These are phyloP conservation scores for Veloboletus limbatus DNA, from an alignment of 1,284 basidiomycete species.

Conservation along the genomic window DNA sequence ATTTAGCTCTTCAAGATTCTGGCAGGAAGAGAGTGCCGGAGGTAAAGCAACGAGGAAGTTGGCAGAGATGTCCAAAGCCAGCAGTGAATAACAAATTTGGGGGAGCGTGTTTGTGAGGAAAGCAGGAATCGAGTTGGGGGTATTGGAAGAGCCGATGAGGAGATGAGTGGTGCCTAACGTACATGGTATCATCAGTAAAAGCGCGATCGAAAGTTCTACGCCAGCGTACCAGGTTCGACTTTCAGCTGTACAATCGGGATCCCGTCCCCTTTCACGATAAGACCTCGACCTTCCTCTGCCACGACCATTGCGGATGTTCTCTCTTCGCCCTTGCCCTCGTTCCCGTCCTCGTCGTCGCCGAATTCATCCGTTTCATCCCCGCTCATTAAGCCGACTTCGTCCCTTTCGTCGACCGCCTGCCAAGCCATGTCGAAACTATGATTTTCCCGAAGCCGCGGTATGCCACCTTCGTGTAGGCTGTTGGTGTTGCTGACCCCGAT, in stretches of 20 bases:
- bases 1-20: slow-evolving; percentile 89
- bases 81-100: slow-evolving; percentile 69
- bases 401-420: slow-evolving; percentile 70
- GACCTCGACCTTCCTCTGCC: slow-evolving; percentile 76
- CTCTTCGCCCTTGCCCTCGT: slow-evolving; percentile 57
- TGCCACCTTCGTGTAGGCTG: slow-evolving; percentile 42
- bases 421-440: slow-evolving; percentile 72
- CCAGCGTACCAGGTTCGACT: slow-evolving; percentile 62
- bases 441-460: slow-evolving; percentile 53
- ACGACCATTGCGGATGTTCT: slow-evolving; percentile 72
- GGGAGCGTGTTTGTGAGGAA: slow-evolving; percentile 72
- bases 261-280: slow-evolving; percentile 72
- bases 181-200: slow-evolving; percentile 6
- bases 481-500: slow-evolving; percentile 48
- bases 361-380: slow-evolving; percentile 76
- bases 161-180: slow-evolving; percentile 82
- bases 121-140: slow-evolving; percentile 71
- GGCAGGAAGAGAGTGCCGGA: slow-evolving; percentile 72
- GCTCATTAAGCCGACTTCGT: slow-evolving; percentile 62
- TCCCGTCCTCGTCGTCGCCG: slow-evolving; percentile 50
- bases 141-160: slow-evolving; percentile 72
- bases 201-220: background rate
- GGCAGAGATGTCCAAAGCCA: slow-evolving; percentile 87
- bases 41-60: slow-evolving; percentile 85
- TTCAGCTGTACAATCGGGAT: slow-evolving; percentile 58